Evolutionary conservation across 2,329 filamentous ascomycete species (phyloP).

Genomic region (Trichothecium sympodiale): DNA sequence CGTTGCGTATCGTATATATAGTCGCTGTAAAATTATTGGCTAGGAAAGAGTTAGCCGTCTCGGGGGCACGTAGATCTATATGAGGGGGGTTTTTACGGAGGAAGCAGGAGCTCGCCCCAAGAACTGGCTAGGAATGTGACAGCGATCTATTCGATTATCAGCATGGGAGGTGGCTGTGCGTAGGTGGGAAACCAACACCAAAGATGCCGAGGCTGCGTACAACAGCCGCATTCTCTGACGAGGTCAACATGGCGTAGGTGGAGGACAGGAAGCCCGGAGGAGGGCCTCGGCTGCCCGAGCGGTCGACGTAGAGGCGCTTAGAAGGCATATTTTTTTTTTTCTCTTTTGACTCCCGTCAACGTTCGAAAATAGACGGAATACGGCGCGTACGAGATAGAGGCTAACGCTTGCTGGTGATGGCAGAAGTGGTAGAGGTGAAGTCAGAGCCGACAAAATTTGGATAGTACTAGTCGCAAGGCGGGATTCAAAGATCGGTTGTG

Average conservation of each 20-base stretch:
- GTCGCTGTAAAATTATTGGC: too few species aligned
- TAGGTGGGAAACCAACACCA: constrained; percentile 40
- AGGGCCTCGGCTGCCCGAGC: constrained; percentile 27
- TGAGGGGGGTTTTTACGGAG: constrained; percentile 37
- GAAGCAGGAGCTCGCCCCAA: constrained; percentile 56
- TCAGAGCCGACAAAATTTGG: too few species aligned
- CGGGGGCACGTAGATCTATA: too few species aligned
- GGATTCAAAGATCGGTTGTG: too few species aligned
- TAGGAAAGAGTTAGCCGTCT: too few species aligned
- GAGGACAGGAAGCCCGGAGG: constrained; percentile 42
- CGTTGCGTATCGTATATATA: too few species aligned
- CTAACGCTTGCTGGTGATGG: not conserved
- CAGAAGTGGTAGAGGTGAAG: not conserved
- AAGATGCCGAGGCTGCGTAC: constrained; percentile 59
- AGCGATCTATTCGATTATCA: constrained; percentile 34
- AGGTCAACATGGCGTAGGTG: constrained; percentile 52
- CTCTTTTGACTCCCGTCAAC: too few species aligned
- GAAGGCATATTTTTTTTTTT: constrained; percentile 46
- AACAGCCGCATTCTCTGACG: constrained; percentile 56
- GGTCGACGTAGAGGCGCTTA: constrained; percentile 45
- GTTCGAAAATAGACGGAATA: not conserved
- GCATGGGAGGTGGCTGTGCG: not conserved
- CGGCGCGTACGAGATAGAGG: not conserved
- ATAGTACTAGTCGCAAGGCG: too few species aligned
- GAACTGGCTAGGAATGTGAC: constrained; percentile 57